Base-by-base conservation (phyloP, 2,329 filamentous ascomycete species). In the Corynespora cassiicola region DNA sequence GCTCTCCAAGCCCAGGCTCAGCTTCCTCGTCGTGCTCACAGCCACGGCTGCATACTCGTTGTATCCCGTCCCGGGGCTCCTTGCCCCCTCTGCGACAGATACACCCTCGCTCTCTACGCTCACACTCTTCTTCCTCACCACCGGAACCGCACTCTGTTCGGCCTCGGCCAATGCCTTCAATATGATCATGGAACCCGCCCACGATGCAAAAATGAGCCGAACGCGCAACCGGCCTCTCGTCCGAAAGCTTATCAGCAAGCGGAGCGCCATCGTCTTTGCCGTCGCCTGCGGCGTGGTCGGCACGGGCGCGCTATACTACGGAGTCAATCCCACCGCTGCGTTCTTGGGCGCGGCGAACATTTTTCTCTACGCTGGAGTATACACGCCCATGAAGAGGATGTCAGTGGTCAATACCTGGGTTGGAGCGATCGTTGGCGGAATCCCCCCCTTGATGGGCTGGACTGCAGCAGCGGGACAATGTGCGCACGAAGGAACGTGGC, bases 381-480 rank as follows among this genome's bases (percentile, higher is more conserved):
- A 99, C 69, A 99, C 94, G 0, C 91, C 92, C 0, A 73, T 97
- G 59, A 99, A 99, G 72, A 85, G 90, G 6, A 75, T 96, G 9
- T 88, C 86, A 3, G 87, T 86, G 7, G 72, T 91, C 42, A 99
- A 99, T 63, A 99, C 94, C 0, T 99, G 94, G 94, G 81, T 95
- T 11, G 94, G 94, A 11, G 94, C 91, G 3, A 70, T 99, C 0
- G 89, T 99, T 0, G 94, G 94, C 45, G 91, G 87, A 1, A 95
- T 99, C 39, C 92, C 94, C 1, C 94, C 94, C 1, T 72, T 99
- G 20, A 99, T 99, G 94, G 94, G 94, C 50, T 99, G 94, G 94
- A 88, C 90, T 11, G 94, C 94, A 0, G 94, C 94, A 1, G 91
- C 90, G 0, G 91, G 90, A 34, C 90, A 96, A 68, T 86, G 85